These are phyloP conservation scores for Dendrocalamus sinicus DNA, from an alignment of 176 grass and related monocot genomes.

Conservation along the genomic window DNA sequence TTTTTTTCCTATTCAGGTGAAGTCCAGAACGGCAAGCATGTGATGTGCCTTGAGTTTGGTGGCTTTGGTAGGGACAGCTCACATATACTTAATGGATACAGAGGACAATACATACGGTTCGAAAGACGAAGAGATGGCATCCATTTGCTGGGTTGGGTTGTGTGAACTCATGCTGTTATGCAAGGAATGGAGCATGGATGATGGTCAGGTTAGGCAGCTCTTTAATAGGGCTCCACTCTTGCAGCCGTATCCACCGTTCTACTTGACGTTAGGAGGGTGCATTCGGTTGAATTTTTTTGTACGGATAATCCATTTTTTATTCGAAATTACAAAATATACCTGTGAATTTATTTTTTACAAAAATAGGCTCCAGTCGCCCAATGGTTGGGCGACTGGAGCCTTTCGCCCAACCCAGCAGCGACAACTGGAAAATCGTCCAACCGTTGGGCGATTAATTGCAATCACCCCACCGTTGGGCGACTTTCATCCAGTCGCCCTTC, in stretches of 20 bases:
- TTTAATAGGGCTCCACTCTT: background rate
- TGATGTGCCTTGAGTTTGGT: background rate
- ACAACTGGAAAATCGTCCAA: no score
- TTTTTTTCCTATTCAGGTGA: background rate
- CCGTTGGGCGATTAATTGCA: no score
- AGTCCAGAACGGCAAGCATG: background rate
- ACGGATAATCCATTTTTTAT: no score
- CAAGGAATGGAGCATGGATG: background rate
- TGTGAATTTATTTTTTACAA: no score
- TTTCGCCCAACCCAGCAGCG: no score
- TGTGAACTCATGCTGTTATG: background rate
- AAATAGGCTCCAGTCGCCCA: no score
- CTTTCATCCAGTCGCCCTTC: no score
- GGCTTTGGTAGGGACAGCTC: background rate
- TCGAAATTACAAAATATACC: no score
- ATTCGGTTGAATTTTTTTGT: no score
- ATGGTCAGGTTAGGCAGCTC: background rate
- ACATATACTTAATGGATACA: background rate
- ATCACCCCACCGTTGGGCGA: no score
- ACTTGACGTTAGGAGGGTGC: background rate
- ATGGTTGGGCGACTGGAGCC: no score
- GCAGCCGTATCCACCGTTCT: background rate
- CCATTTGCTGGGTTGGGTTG: background rate
- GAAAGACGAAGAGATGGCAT: background rate
- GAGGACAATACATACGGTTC: background rate